Conservation (phyloP, 2,329 filamentous ascomycete species). For the Curvularia spicifera region DNA sequence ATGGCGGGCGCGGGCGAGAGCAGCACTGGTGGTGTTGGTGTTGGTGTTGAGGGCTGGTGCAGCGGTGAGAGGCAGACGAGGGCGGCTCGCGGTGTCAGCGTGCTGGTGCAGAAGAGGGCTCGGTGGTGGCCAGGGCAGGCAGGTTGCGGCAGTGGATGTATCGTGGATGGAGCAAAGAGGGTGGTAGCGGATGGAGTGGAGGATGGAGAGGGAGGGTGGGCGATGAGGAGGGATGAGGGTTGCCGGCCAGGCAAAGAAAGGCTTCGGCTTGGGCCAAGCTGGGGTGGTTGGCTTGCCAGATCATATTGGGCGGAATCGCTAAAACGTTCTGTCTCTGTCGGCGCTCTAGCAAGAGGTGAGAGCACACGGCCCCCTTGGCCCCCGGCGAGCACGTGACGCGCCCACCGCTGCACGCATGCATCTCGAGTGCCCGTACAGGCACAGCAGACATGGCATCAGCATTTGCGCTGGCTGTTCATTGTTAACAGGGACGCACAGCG, state of each 20-base stretch:
- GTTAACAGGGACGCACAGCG: background rate
- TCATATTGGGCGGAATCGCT: conserved; percentile 21
- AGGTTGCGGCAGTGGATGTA: conserved; percentile 6
- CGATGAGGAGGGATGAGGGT: conserved; percentile 2
- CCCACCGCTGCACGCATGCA: no score
- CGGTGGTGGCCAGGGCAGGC: conserved; percentile 6
- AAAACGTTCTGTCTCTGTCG: conserved; percentile 18
- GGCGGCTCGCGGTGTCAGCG: conserved; percentile 21
- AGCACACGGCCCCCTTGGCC: conserved; percentile 12
- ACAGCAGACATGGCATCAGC: no score
- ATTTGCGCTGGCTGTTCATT: background rate
- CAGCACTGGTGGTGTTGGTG: background rate
- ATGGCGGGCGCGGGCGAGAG: background rate
- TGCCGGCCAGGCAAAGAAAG: conserved; percentile 19
- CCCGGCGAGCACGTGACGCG: background rate
- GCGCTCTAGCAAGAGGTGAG: conserved; percentile 18
- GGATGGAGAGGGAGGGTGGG: conserved; percentile 12
- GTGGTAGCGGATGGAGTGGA: background rate
- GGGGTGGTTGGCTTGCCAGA: conserved; percentile 18
- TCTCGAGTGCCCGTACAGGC: no score
- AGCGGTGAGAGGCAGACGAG: conserved; percentile 13
- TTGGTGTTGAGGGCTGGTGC: conserved; percentile 13
- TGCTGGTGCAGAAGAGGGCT: conserved; percentile 12
- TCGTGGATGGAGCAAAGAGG: conserved; percentile 12
- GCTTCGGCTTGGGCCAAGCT: conserved; percentile 21